Base-by-base conservation (phyloP, 371 early-diverging fungal species). In the Rhizomucor pusillus region DNA sequence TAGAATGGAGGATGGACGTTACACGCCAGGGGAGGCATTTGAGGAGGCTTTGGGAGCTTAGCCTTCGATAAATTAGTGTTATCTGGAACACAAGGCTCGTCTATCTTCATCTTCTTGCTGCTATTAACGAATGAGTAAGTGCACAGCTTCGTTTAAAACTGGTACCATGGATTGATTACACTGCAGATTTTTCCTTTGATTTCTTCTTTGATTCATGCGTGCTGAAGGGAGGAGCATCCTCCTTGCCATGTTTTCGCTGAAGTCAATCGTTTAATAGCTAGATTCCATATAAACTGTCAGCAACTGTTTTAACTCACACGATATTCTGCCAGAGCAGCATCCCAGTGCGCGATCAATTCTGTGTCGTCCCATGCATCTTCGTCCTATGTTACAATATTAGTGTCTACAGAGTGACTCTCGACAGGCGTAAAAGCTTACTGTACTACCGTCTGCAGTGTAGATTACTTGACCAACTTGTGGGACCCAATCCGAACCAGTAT, bases 281-380 rank as follows among this genome's bases (percentile, higher is more conserved):
- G n/a, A n/a, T n/a, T 29, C 16, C 11, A 19, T 41, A 41, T 5
- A 19, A 24, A 22, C 13, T 34, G 44, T 14, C 10, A 33, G 18
- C n/a, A 7, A 33, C 49, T 48, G n/a, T n/a, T n/a, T n/a, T n/a
- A 50, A 47, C 43, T n/a, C 43, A 29, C 29, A 7, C 29, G 29
- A 36, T 75, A 84, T 52, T 81, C 74, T 49, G 71, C 69, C 5
- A 82, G 68, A 7, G 82, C 80, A 12, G 61, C 63, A 52, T 84
- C 82, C 85, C 85, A 84, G 4, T 76, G 76, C 44, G 75, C 73
- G 43, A 84, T 80, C 62, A 84, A 56, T 2, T 71, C 76, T 7
- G 71, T 69, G 47, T 84, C 85, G 41, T 84, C 85, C 85, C 85
- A 84, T 3, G 73, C 69, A 39, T 81, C 81, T 2, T 57, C 65